Percentiles rank a stretch among this genome's conserved stretches.
These are phyloP conservation scores for Cocos nucifera DNA, from an alignment of 176 grass and related monocot species.

Conservation along the genomic window DNA sequence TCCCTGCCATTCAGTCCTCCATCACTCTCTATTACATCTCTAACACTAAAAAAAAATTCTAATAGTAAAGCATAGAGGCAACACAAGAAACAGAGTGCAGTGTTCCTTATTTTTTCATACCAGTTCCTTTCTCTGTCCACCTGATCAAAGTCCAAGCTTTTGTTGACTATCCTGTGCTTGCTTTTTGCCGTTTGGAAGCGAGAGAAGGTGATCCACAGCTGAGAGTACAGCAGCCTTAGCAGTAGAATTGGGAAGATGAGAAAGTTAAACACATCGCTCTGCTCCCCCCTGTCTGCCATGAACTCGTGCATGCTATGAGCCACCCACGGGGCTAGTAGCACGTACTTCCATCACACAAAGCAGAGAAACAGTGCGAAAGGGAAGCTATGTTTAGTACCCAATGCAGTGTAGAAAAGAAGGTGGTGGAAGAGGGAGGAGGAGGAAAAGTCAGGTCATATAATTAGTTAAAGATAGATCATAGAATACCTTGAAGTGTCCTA, in stretches of 20 bases:
- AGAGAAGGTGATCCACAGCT: slow-evolving; percentile 3
- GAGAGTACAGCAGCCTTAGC: slow-evolving; percentile 7
- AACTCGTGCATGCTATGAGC: slow-evolving; percentile 36
- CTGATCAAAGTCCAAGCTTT: slow-evolving; percentile 11
- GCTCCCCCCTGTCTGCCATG: slow-evolving; percentile 8
- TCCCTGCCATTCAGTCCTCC: slow-evolving; percentile 32
- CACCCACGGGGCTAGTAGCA: slow-evolving; percentile 46
- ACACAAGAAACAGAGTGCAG: no score
- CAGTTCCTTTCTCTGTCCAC: not conserved
- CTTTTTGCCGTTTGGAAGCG: slow-evolving; percentile 2
- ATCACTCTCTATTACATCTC: not conserved
- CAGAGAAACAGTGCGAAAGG: no score
- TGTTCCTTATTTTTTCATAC: no score
- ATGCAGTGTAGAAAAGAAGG: no score
- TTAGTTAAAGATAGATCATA: not conserved
- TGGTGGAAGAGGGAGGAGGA: not conserved
- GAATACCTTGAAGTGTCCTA: slow-evolving; percentile 50
- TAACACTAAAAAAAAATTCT: no score
- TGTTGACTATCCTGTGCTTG: slow-evolving; percentile 10
- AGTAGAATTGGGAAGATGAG: slow-evolving; percentile 11
- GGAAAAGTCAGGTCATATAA: not conserved
- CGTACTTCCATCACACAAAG: slow-evolving; percentile 24
- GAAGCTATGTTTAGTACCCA: no score
- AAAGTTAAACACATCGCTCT: slow-evolving; percentile 28
- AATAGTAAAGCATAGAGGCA: no score